Evolutionary conservation across 495 filamentous ascomycete species (phyloP), one percentile per base, ranked within the genome.

Genomic region (Aspergillus incahuasiensis): DNA sequence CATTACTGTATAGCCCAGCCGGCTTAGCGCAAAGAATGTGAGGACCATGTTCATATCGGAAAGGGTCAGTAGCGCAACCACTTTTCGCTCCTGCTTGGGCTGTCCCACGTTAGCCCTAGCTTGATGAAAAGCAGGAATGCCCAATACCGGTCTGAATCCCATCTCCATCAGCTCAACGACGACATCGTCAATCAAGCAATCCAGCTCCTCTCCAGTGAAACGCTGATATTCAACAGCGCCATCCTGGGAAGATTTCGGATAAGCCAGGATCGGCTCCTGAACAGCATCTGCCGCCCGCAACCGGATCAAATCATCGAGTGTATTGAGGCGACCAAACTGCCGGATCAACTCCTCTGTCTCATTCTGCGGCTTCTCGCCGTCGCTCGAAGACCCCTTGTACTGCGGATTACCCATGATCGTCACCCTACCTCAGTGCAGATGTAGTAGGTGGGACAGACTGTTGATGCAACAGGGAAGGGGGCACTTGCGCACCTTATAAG

Each of bases 21-120:
- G 74, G 48, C 74, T 77, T 5, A 86, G 69, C 1, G 81, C 83
- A 48, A 84, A 83, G 38, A 84, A 75, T 1, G 78, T 74, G 49
- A 82, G 54, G 2, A 82, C 68, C 70, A 81, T 85, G 39, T 78
- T 76, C 3, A 85, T 59, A 53, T 83, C 77, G 3, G 82, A 83
- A 19, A 68, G 63, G 0, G 78, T 79, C n/a, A 83, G 71, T 0
- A 86, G 60, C 4, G 79, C 82, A 20, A 86, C 74, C n/a, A 69
- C 70, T 22, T 64, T 63, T 32, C 56, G 54, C 13, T 68, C 66
- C 39, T 68, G 65, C 2, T 60, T 62, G 18, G 60, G 57, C 67
- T 70, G 45, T 2, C 20, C 6, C 41, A 18, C 40, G 47, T 52
- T 1, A 60, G 38, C 28, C 8, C 6, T 35, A 15, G 32, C 32